These are phyloP conservation scores for Nigrograna mackinnonii DNA, from an alignment of 2,329 filamentous ascomycete species.

Conservation along the genomic window DNA sequence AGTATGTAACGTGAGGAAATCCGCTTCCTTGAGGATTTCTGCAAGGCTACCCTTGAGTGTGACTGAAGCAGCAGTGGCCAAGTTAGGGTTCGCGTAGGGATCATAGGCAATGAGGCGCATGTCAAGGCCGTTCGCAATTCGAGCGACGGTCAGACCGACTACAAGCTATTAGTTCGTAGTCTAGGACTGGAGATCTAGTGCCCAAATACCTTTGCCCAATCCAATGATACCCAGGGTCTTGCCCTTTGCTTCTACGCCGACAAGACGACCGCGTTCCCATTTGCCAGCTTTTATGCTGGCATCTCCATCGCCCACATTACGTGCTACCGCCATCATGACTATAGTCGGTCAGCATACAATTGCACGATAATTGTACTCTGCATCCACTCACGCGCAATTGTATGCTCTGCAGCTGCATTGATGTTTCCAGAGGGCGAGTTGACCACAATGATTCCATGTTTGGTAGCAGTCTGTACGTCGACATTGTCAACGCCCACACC, in stretches of 20 bases:
- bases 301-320: constrained; percentile 73
- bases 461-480: constrained; percentile 72
- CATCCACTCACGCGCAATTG: constrained; percentile 55
- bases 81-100: constrained; percentile 75
- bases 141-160: constrained; percentile 77
- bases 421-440: constrained; percentile 82
- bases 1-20: constrained; percentile 82
- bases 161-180: constrained; percentile 23
- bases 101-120: constrained; percentile 78
- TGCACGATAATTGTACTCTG: no score
- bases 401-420: constrained; percentile 78
- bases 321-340: constrained; percentile 72
- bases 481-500: constrained; percentile 84
- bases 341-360: background rate
- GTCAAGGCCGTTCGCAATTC: constrained; percentile 76
- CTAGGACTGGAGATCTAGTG: no score
- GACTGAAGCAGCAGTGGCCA: constrained; percentile 70
- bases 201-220: constrained; percentile 71
- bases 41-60: constrained; percentile 61
- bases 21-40: constrained; percentile 66
- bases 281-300: constrained; percentile 70
- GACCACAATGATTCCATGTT: constrained; percentile 75
- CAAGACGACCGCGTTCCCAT: constrained; percentile 75
- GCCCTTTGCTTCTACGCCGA: constrained; percentile 76
- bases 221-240: constrained; percentile 79